A percentile compares a stretch with the other conserved stretches of the same genome.
Evolutionary conservation across 495 filamentous ascomycete genomes (phyloP).

Genomic region (Aspergillus affinis): DNA sequence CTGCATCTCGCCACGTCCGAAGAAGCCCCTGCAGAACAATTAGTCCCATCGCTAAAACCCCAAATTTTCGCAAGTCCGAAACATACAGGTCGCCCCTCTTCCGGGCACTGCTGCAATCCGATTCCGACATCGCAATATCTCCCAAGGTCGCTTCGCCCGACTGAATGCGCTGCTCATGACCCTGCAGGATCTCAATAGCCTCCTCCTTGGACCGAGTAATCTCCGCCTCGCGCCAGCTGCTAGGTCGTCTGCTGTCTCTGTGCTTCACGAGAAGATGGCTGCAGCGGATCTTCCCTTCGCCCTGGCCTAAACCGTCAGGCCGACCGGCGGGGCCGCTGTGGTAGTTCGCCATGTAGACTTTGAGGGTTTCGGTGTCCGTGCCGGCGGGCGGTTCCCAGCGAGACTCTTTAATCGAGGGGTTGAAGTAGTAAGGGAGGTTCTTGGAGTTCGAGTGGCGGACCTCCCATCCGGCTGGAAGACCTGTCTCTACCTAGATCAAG

Average conservation of each 20-base stretch:
- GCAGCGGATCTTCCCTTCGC: conserved; percentile 85
- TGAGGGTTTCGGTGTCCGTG: conserved; percentile 86
- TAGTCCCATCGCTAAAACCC: conserved; percentile 14
- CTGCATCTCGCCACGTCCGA: conserved; percentile 93
- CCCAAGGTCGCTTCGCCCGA: conserved; percentile 65
- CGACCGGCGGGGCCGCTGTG: conserved; percentile 60
- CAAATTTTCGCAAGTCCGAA: not conserved
- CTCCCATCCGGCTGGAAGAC: conserved; percentile 86
- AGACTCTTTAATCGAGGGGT: conserved; percentile 74
- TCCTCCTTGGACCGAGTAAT: conserved; percentile 89
- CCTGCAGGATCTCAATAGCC: conserved; percentile 71
- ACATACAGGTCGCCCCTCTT: conserved; percentile 88
- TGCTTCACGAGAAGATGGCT: conserved; percentile 95
- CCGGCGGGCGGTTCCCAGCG: conserved; percentile 90
- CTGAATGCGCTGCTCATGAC: conserved; percentile 71
- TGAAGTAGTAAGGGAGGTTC: conserved; percentile 98
- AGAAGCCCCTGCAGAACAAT: conserved; percentile 67
- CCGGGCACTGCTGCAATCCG: conserved; percentile 90
- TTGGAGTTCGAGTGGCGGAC: conserved; percentile 95
- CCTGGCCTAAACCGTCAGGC: conserved; percentile 46
- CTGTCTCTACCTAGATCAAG: conserved; percentile 59
- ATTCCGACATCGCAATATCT: conserved; percentile 82
- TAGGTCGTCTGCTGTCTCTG: conserved; percentile 76
- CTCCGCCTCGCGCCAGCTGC: conserved; percentile 85
- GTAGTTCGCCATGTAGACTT: conserved; percentile 84